A percentile compares a stretch with the other conserved stretches of the same genome.
phyloP scores from a whole-genome alignment of 148 eudicot genomes.

The Camellia sinensis region DNA sequence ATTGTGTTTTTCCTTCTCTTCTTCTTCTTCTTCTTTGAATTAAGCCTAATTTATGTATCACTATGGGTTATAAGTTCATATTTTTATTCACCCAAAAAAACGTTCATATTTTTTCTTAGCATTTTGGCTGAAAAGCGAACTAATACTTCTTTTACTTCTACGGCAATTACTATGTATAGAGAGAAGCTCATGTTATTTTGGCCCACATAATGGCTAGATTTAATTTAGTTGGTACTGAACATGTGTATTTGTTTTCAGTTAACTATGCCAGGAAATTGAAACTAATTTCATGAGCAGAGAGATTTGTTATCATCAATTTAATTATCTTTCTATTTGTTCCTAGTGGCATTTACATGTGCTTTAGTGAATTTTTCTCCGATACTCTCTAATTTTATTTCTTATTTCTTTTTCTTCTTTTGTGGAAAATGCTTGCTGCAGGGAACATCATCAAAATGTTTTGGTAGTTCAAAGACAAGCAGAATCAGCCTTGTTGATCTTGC shows the following conservation, averaged over 20 bases:
- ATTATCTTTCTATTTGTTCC: background rate
- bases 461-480: constrained; percentile 84
- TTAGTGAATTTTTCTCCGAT: background rate
- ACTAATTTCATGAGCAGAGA: background rate
- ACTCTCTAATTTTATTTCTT: background rate
- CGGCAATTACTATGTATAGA: background rate
- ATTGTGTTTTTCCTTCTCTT: no score
- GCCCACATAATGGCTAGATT: background rate
- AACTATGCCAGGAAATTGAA: background rate
- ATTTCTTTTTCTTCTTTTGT: background rate
- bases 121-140: background rate
- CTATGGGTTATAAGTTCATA: background rate
- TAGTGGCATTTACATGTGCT: background rate
- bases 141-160: background rate
- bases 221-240: no score
- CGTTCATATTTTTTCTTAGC: background rate
- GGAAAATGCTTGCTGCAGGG: constrained; percentile 41
- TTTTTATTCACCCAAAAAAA: no score
- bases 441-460: constrained; percentile 62
- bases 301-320: no score
- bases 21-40: background rate
- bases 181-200: background rate
- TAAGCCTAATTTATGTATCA: background rate
- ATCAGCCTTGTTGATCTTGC: constrained; percentile 88
- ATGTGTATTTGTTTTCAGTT: no score